Base-by-base conservation (phyloP, 495 filamentous ascomycete species). In the Penicillium goetzii region DNA sequence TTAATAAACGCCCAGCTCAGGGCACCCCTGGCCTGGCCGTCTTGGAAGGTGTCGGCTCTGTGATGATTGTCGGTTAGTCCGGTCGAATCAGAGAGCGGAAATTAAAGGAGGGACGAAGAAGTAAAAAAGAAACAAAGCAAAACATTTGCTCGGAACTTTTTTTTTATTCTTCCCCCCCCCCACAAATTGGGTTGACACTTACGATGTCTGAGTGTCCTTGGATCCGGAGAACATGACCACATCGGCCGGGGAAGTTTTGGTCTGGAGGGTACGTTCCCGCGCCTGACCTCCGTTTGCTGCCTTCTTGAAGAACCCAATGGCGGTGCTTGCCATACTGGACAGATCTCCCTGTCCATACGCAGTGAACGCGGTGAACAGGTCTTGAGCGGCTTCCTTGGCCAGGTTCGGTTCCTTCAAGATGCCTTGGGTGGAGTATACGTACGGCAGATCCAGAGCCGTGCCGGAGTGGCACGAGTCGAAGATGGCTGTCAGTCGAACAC, bases 391-490 rank as follows among this genome's bases (percentile, higher is more conserved):
- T 76, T 99, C 96, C 79, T 97, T 98, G 79, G 93, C 93, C 61
- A 98, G 82, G 67, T 99, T 97, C 58, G 95, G 96, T 76, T 98
- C 95, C 76, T 99, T 99, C 80, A 98, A 89, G 55, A 97, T 84
- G 68, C 95, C 95, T 75, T 90, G 87, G 5, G 93, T 97, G 58
- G 90, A 94, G 81, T 99, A 99, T 67, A 99, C 90, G 77, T 97
- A 99, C 40, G 95, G 95, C 36, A 99, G 87, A 70, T 99, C 95
- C 65, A 99, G 85, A 6, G 93, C 95, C 1, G 95, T 96, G 62
- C 95, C 95, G 14, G 93, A 97, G 78, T 99, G 95, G 78, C 95
- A 99, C 14, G 93, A 97, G 80, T 99, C 95, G 79, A 97, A 99
- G 73, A 99, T 97, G 36, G 95, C 96, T 1, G 95, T 99, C 55